Base-by-base conservation (phyloP, 2,329 filamentous ascomycete species). In the Drechslerella stenobrocha region DNA sequence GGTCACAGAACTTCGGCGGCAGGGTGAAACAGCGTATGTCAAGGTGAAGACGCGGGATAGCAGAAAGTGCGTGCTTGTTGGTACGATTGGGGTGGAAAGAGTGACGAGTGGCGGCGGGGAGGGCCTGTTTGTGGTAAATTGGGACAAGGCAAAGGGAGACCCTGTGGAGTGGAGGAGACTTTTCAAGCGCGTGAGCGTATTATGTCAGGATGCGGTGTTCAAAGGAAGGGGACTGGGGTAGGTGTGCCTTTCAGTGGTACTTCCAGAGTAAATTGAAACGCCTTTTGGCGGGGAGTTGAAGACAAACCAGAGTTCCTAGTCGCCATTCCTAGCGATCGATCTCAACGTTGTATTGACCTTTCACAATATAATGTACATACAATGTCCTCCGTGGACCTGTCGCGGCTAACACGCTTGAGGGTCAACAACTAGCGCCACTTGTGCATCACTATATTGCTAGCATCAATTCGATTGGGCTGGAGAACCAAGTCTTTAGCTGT, bases 101-200 rank as follows among this genome's bases (percentile, higher is more conserved):
- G 81, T 87, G 70, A 82, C 78, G 1, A 79, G 81, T 55, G 78
- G 70, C 73, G 78, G 73, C 77, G 77, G 79, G 1, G 78, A 79
- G 15, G 86, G 88, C 67, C 77, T 92, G 28, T 81, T 91, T 22
- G 91, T 96, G 76, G 88, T 96, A 24, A 83, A 90, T 52, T 97
- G 98, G 75, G 83, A 95, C 71, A 98, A 98, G 78, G 82, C 89
- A 55, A 96, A 96, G 78, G 93, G 93, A 3, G 93, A 98, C 79
- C 93, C 93, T 3, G 78, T 98, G 50, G 92, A 97, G 79, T 98
- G 95, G 93, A 84, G 93, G 67, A 81, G 93, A 30, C 90, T 98
- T 75, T 98, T 98, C 81, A 98, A 98, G 78, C 91, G 90, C 76
- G 83, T 96, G n/a, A 89, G 89, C 26, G 81, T 95, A 70, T 80